A percentile compares a stretch with the other conserved stretches of the same genome.
Conservation (phyloP, 352 stramenopile species). For the Saprolegnia diclina region DNA sequence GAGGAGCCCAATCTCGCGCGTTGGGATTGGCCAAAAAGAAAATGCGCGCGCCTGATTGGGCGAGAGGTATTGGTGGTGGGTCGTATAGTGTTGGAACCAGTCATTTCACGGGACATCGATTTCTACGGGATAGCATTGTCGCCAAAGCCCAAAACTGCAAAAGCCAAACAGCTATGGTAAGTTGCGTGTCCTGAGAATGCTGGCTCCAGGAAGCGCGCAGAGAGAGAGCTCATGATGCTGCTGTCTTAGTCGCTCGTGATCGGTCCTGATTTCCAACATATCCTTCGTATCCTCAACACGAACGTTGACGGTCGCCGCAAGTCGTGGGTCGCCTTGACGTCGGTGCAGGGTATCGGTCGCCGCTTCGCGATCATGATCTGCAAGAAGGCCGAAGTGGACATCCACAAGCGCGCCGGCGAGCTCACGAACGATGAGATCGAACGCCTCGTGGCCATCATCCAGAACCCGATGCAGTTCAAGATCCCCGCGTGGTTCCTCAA, state of each 20-base stretch:
- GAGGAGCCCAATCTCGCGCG: background rate
- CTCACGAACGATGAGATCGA: slow-evolving; percentile 99
- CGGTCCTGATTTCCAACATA: slow-evolving; percentile 98
- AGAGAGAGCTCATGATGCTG: slow-evolving; percentile 26
- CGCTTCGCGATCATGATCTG: slow-evolving; percentile 92
- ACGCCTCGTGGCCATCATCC: slow-evolving; percentile 99
- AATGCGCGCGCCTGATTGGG: slow-evolving; percentile 6
- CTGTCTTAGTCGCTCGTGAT: slow-evolving; percentile 78
- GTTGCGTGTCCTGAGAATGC: background rate
- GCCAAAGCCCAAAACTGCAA: slow-evolving; percentile 29
- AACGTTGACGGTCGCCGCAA: slow-evolving; percentile 99
- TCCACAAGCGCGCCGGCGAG: slow-evolving; percentile 98
- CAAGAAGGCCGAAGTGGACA: slow-evolving; percentile 99
- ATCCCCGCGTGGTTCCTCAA: slow-evolving; percentile 99
- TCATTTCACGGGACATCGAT: slow-evolving; percentile 15
- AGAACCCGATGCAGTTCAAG: slow-evolving; percentile 99
- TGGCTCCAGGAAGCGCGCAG: background rate
- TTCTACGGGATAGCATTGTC: slow-evolving; percentile 27
- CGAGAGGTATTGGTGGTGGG: slow-evolving; percentile 27
- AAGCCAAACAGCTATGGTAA: slow-evolving; percentile 29
- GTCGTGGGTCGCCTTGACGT: slow-evolving; percentile 77
- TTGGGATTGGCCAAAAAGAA: slow-evolving; percentile 26
- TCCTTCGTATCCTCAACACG: slow-evolving; percentile 99
- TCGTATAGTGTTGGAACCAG: slow-evolving; percentile 25
- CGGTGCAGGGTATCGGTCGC: slow-evolving; percentile 81